phyloP scores from a whole-genome alignment of 2,329 filamentous ascomycete species.

The Boeremia lycopersici region DNA sequence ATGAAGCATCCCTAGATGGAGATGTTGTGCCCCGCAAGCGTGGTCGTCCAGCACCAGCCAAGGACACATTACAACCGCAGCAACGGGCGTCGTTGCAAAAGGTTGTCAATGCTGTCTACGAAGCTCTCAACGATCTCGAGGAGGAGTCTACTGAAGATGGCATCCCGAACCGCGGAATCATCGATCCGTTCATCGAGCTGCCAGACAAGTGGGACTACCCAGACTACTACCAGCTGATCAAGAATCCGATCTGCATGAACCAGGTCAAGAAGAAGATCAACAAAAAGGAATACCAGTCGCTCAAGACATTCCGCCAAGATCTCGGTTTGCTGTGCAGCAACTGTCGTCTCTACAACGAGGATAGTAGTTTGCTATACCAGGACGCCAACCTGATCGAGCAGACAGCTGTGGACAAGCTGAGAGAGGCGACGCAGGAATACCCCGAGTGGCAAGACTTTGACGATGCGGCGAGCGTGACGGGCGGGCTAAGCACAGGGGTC shows the following conservation, averaged over 20 bases:
- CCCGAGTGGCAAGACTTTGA: slow-evolving; percentile 65
- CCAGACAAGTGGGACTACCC: slow-evolving; percentile 88
- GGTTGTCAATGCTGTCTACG: slow-evolving; percentile 77
- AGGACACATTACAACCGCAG: slow-evolving; percentile 70
- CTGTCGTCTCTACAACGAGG: slow-evolving; percentile 95
- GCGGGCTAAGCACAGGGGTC: slow-evolving; percentile 49
- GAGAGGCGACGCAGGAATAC: slow-evolving; percentile 59
- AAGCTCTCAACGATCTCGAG: slow-evolving; percentile 82
- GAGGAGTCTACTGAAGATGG: slow-evolving; percentile 70
- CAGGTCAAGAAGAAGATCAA: slow-evolving; percentile 95
- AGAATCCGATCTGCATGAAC: slow-evolving; percentile 93
- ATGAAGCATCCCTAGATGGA: slow-evolving; percentile 67
- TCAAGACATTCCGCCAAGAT: slow-evolving; percentile 82
- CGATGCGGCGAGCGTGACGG: slow-evolving; percentile 55
- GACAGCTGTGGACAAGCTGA: slow-evolving; percentile 59
- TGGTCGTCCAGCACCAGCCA: slow-evolving; percentile 66
- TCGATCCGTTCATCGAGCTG: slow-evolving; percentile 91
- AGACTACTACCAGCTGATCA: slow-evolving; percentile 94
- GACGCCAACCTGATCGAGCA: slow-evolving; percentile 90
- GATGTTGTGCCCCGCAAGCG: slow-evolving; percentile 71
- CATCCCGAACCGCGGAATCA: slow-evolving; percentile 75
- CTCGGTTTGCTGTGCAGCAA: slow-evolving; percentile 86
- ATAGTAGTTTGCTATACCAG: slow-evolving; percentile 86
- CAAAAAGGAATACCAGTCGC: slow-evolving; percentile 85
- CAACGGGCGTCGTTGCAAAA: slow-evolving; percentile 80